phyloP scores from a whole-genome alignment of 2,329 filamentous ascomycete species.

The Orbilia quercus region DNA sequence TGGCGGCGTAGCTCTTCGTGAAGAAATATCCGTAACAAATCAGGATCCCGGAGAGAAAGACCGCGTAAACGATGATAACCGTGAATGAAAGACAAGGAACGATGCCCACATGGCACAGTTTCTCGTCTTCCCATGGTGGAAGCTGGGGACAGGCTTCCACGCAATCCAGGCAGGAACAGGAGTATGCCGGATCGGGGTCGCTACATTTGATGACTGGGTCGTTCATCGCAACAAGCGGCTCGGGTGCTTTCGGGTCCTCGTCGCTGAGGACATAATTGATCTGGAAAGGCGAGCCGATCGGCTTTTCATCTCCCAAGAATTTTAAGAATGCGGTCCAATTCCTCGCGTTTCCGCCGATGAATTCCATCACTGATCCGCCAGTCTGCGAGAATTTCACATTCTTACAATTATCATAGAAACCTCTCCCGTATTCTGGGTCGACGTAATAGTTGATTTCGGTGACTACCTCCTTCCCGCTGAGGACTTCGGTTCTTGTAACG shows the following conservation, averaged over 20 bases:
- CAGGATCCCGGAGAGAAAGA: constrained; percentile 69
- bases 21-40: constrained; percentile 55
- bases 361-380: constrained; percentile 91
- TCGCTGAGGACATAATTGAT: constrained; percentile 83
- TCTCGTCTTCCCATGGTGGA: constrained; percentile 75
- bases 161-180: constrained; percentile 94
- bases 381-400: constrained; percentile 98
- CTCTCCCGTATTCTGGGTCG: constrained; percentile 82
- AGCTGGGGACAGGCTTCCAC: constrained; percentile 84
- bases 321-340: constrained; percentile 88
- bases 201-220: constrained; percentile 88
- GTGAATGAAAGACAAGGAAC: constrained; percentile 95
- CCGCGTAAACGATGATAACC: constrained; percentile 84
- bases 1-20: constrained; percentile 33
- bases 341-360: constrained; percentile 94
- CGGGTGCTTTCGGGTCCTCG: constrained; percentile 66
- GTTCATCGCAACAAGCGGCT: constrained; percentile 77
- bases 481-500: constrained; percentile 77
- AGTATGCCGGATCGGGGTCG: constrained; percentile 83
- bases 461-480: constrained; percentile 72
- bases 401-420: constrained; percentile 97
- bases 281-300: constrained; percentile 93
- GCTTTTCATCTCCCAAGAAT: constrained; percentile 91
- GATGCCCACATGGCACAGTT: constrained; percentile 82
- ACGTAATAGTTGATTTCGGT: constrained; percentile 91